These are phyloP conservation scores for Antitrichia curtipendula DNA, from an alignment of 225 moss, liverwort and hornwort genomes.

Conservation along the genomic window DNA sequence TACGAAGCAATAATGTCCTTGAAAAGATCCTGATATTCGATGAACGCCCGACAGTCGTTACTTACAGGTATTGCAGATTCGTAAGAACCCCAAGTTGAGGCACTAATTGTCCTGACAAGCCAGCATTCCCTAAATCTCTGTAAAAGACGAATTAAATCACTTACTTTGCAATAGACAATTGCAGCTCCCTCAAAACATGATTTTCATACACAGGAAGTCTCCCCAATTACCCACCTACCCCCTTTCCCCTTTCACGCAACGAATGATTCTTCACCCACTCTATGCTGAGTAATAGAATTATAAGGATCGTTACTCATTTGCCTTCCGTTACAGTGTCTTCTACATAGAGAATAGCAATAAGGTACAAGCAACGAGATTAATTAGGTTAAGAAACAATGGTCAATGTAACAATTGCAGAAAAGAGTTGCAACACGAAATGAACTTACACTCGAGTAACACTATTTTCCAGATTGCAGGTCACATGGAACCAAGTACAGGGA, in stretches of 20 bases:
- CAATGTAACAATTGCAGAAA: neutral
- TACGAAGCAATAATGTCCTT: neutral
- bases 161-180: neutral
- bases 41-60: neutral
- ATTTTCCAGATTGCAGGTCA: constrained; percentile 71
- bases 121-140: constrained; percentile 68
- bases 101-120: constrained; percentile 38
- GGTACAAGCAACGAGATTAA: neutral
- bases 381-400: neutral
- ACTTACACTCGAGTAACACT: constrained; percentile 73
- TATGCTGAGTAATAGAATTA: neutral
- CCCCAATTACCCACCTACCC: neutral
- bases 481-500: constrained; percentile 98
- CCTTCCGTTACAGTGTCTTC: neutral
- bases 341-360: neutral
- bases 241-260: neutral
- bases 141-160: neutral
- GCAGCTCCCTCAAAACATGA: neutral
- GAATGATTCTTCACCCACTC: neutral
- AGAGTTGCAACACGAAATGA: neutral
- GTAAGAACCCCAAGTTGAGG: constrained; percentile 37
- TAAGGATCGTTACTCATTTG: neutral
- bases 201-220: neutral
- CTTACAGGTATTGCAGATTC: constrained; percentile 53
- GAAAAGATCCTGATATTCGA: neutral